Evolutionary conservation across 2,329 filamentous ascomycete genomes (phyloP).

Genomic region (Alternaria novae-zelandiae): DNA sequence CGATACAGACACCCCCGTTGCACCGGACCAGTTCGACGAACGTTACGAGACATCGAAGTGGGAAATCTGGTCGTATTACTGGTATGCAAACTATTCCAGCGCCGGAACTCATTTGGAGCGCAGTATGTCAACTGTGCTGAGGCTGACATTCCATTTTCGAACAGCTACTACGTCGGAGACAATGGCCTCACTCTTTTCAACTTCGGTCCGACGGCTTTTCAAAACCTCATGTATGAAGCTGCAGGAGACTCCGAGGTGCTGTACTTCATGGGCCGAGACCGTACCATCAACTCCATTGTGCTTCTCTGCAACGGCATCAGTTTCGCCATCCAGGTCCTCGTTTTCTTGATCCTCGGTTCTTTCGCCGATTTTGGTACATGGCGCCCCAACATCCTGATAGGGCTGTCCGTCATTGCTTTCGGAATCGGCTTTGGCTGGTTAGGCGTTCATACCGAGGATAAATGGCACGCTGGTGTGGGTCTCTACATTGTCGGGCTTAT

Average conservation of each 20-base stretch:
- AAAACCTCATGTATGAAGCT: slow-evolving; percentile 68
- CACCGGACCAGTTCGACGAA: slow-evolving; percentile 63
- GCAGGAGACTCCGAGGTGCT: slow-evolving; percentile 62
- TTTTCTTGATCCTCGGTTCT: slow-evolving; percentile 61
- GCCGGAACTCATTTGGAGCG: neutral
- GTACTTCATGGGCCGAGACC: slow-evolving; percentile 60
- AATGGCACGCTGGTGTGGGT: slow-evolving; percentile 67
- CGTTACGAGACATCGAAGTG: slow-evolving; percentile 58
- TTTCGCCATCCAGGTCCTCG: slow-evolving; percentile 69
- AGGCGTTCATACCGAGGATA: slow-evolving; percentile 64
- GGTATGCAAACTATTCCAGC: slow-evolving; percentile 34
- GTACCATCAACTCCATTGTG: slow-evolving; percentile 55
- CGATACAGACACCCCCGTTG: slow-evolving; percentile 52
- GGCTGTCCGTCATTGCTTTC: slow-evolving; percentile 59
- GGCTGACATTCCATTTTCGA: slow-evolving; percentile 12
- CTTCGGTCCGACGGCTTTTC: slow-evolving; percentile 56
- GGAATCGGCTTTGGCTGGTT: slow-evolving; percentile 70
- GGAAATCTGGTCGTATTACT: slow-evolving; percentile 66
- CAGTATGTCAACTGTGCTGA: neutral
- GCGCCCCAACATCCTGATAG: slow-evolving; percentile 63
- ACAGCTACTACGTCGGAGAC: slow-evolving; percentile 69
- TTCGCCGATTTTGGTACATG: slow-evolving; percentile 71
- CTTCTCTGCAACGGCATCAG: slow-evolving; percentile 70
- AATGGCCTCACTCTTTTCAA: slow-evolving; percentile 68
- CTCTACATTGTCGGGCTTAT: slow-evolving; percentile 72